Conservation (phyloP, 2,329 filamentous ascomycete genomes). For the Trichoderma brevicompactum region DNA sequence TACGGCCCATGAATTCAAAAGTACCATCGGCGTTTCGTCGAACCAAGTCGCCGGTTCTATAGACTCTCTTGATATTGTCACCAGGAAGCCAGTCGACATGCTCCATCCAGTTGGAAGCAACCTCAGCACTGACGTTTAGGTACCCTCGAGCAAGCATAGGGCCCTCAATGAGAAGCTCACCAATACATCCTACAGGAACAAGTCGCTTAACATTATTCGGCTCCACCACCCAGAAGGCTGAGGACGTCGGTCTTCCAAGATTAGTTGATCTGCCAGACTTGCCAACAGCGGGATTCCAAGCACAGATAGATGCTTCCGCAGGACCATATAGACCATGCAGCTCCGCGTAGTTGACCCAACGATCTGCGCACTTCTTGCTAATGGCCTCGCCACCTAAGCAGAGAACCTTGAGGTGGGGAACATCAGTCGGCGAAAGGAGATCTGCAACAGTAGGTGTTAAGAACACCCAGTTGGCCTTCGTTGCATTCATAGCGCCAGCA, state of each 20-base stretch:
- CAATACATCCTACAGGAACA: constrained; percentile 31
- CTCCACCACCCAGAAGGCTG: constrained; percentile 33
- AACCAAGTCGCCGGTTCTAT: constrained; percentile 27
- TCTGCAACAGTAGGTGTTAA: constrained; percentile 33
- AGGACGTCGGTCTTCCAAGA: constrained; percentile 25
- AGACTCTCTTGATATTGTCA: constrained; percentile 4
- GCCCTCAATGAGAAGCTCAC: constrained; percentile 35
- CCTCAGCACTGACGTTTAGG: constrained; percentile 27
- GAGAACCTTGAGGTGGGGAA: constrained; percentile 25
- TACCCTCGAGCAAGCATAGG: constrained; percentile 34
- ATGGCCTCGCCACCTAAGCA: constrained; percentile 28
- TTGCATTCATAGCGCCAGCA: constrained; percentile 25
- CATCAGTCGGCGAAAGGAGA: constrained; percentile 20
- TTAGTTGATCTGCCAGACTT: constrained; percentile 25
- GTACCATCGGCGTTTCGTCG: constrained; percentile 28
- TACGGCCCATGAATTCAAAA: constrained; percentile 28
- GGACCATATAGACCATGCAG: constrained; percentile 26
- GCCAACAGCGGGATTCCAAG: constrained; percentile 12
- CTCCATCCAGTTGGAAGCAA: constrained; percentile 30
- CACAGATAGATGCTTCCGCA: constrained; percentile 28
- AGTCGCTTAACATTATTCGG: constrained; percentile 29
- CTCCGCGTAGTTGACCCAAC: constrained; percentile 5
- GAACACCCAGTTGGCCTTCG: constrained; percentile 26
- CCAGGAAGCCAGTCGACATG: constrained; percentile 28
- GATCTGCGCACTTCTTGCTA: constrained; percentile 23